phyloP scores from a whole-genome alignment of 768 basidiomycete species.

The Punctularia strigosozonata region DNA sequence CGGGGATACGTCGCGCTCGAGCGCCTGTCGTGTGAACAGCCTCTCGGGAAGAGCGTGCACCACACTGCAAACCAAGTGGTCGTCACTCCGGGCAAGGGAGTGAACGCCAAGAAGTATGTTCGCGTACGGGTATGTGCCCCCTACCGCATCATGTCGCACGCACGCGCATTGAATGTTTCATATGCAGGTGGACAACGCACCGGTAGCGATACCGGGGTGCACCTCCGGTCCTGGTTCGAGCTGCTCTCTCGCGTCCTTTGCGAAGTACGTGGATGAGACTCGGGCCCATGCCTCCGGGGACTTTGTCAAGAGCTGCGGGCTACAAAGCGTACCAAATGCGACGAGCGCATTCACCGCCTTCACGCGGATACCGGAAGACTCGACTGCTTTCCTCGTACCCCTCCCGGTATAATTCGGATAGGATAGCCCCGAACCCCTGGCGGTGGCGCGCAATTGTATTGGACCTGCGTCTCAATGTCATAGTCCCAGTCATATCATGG shows the following conservation, averaged over 20 bases:
- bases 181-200: constrained; percentile 25
- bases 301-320: constrained; percentile 25
- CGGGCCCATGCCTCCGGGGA: constrained; percentile 21
- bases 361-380: constrained; percentile 5
- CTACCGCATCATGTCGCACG: background rate
- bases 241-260: constrained; percentile 25
- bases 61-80: constrained; percentile 8
- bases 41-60: constrained; percentile 6
- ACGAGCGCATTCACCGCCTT: constrained; percentile 12
- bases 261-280: constrained; percentile 15
- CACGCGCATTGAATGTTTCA: background rate
- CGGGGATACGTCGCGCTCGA: constrained; percentile 30
- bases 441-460: no score
- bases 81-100: constrained; percentile 5
- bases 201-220: constrained; percentile 29
- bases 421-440: no score
- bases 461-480: no score
- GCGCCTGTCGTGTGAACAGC: constrained; percentile 22
- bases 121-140: constrained; percentile 21
- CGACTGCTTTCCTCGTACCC: no score
- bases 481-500: no score
- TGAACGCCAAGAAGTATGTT: constrained; percentile 17
- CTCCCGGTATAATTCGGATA: no score
- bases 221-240: constrained; percentile 25
- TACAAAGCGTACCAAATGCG: constrained; percentile 14